Evolutionary conservation across 2,329 filamentous ascomycete genomes (phyloP).

Genomic region (Westerdykella aurantiaca): DNA sequence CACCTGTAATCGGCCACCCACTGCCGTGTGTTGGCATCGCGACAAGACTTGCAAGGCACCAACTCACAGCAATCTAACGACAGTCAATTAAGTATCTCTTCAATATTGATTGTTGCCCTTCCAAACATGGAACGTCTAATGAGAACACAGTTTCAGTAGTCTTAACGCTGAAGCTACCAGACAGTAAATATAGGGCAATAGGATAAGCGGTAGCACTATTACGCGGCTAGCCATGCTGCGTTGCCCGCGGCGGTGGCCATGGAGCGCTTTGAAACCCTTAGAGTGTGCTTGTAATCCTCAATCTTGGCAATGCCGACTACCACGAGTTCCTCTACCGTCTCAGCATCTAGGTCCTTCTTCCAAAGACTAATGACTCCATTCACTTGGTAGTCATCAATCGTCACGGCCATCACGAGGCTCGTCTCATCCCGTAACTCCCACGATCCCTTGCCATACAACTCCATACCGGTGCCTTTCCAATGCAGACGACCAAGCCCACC

Average conservation of each 20-base stretch:
- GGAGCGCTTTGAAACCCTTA: constrained; percentile 1
- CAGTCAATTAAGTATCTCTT: too few relatives aligned
- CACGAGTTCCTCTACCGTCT: constrained; percentile 1
- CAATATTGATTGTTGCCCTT: too few relatives aligned
- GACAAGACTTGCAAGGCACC: too few relatives aligned
- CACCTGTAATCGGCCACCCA: too few relatives aligned
- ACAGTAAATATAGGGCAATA: too few relatives aligned
- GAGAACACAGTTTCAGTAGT: too few relatives aligned
- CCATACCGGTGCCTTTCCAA: constrained; percentile 2
- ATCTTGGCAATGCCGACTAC: constrained; percentile 1
- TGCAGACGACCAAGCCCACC: constrained; percentile 1
- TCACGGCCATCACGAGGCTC: background rate
- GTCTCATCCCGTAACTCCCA: constrained; percentile 1
- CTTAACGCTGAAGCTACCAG: too few relatives aligned
- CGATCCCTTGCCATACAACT: background rate
- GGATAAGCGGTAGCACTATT: too few relatives aligned
- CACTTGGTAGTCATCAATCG: background rate
- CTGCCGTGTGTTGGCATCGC: too few relatives aligned
- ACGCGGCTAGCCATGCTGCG: too few relatives aligned
- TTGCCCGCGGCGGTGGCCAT: background rate
- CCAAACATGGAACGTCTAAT: too few relatives aligned
- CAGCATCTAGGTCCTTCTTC: constrained; percentile 1
- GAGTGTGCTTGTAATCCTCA: constrained; percentile 1
- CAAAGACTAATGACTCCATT: background rate
- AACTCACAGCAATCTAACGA: too few relatives aligned